Percentiles rank a stretch among this genome's conserved stretches.
phyloP scores from a whole-genome alignment of 352 stramenopile species.

The Thalassiosira livingstoniorum region DNA sequence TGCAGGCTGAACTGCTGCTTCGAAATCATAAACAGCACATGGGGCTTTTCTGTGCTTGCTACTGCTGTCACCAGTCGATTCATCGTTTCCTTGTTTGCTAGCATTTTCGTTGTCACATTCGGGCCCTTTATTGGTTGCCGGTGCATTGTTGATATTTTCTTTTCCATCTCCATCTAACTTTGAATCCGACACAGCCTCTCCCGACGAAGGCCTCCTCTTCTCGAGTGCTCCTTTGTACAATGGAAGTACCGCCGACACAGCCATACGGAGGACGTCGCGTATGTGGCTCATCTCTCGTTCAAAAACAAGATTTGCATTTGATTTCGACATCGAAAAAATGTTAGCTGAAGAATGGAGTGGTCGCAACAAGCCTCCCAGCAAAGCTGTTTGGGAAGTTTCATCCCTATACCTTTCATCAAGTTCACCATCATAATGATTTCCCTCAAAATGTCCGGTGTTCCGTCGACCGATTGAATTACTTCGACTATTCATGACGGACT shows the following conservation, averaged over 20 bases:
- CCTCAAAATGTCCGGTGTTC: too few species aligned
- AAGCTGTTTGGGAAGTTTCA: too few species aligned
- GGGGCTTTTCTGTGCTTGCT: neutral
- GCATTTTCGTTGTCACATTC: too few species aligned
- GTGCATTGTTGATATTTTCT: neutral
- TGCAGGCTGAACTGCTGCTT: conserved; percentile 27
- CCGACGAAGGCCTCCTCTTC: too few species aligned
- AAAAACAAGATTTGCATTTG: conserved; percentile 24
- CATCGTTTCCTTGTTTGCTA: too few species aligned
- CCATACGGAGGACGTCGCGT: conserved; percentile 42
- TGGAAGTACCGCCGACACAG: conserved; percentile 38
- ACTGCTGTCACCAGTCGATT: neutral
- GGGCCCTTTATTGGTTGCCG: too few species aligned
- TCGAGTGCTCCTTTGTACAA: conserved; percentile 41
- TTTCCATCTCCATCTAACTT: neutral
- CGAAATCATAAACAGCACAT: conserved; percentile 54
- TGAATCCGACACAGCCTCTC: too few species aligned
- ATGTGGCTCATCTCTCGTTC: conserved; percentile 41
- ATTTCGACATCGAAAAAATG: neutral
- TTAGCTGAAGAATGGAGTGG: too few species aligned
- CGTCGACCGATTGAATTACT: too few species aligned
- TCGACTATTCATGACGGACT: too few species aligned
- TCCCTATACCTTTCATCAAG: too few species aligned
- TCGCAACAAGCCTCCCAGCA: conserved; percentile 24
- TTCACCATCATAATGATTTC: too few species aligned